Evolutionary conservation across 2,329 filamentous ascomycete species (phyloP), one percentile per base, ranked within the genome.

Genomic region (Monosporascus sp.): DNA sequence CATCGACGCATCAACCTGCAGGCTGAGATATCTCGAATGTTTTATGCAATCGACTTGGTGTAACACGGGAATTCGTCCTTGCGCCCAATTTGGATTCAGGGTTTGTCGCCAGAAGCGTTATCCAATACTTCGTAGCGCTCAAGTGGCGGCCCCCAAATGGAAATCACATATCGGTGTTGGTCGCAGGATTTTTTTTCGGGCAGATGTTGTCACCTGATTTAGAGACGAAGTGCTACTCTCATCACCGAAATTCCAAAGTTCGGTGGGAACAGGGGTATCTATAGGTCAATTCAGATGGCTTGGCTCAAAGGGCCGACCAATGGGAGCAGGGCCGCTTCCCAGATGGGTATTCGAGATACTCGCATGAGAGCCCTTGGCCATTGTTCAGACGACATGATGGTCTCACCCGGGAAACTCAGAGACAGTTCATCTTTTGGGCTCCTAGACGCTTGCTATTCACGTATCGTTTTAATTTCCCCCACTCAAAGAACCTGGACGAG

Each of bases 401-500:
- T 46, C 43, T 46, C 43, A 46, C 43, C 43, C 43, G 43, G 43
- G 24, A 45, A 43, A 24, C 24, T 46, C 24, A 46, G 22, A 46
- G 22, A 46, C 43, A 46, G 43, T 46, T 46, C 43, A 46, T 46
- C 43, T 46, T 46, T 41, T 46, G 43, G 43, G 43, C 43, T 46
- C 43, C 43, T 46, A 22, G 43, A 46, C 43, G 43, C 24, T 46
- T 27, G 24, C 24, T n/a, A 46, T 46, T 46, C 43, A 46, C 43
- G 43, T 46, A 46, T 46, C 43, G 43, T 14, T 46, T 46, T 46
- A 46, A 46, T 46, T 46, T 46, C 43, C 43, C 43, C 43, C 43
- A 46, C 43, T 46, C 43, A 46, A 46, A n/a, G 24, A 46, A 46
- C 43, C 43, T 46, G 43, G 43, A 46, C 43, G 43, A 46, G 43